Evolutionary conservation across 2,329 filamentous ascomycete genomes (phyloP).

Genomic region (Fusarium subtropicale): DNA sequence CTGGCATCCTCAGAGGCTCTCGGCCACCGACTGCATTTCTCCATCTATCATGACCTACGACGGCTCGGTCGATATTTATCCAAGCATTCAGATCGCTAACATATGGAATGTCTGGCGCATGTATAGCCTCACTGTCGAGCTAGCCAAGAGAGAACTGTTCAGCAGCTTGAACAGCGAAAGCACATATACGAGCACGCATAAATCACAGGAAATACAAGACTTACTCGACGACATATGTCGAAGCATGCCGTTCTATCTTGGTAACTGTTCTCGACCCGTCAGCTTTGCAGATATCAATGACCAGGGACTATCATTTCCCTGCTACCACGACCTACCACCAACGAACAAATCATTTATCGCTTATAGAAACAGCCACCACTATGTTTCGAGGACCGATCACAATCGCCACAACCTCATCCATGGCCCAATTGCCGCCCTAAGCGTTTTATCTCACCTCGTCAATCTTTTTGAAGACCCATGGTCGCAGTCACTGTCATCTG

Average conservation of each 20-base stretch:
- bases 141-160: not conserved
- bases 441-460: conserved; percentile 6
- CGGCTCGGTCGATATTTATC: conserved; percentile 6
- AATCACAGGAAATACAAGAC: not conserved
- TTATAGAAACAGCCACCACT: conserved; percentile 1
- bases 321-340: conserved; percentile 17
- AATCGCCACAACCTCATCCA: conserved; percentile 19
- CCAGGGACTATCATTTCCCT: not conserved
- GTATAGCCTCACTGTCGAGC: conserved; percentile 6
- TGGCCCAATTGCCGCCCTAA: conserved; percentile 15
- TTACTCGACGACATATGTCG: conserved; percentile 20
- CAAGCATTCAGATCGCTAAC: conserved; percentile 30
- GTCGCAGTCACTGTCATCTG: not conserved
- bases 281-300: not conserved
- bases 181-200: fast-evolving
- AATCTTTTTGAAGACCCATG: not conserved
- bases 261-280: not conserved
- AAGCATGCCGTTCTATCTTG: conserved; percentile 38
- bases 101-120: conserved; percentile 38
- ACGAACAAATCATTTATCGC: not conserved
- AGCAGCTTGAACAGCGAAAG: not conserved
- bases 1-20: conserved; percentile 10
- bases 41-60: not conserved
- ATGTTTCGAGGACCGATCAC: conserved; percentile 23
- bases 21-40: fast-evolving